Evolutionary conservation across 2,329 filamentous ascomycete genomes (phyloP).

Genomic region (Botrytis squamosa): DNA sequence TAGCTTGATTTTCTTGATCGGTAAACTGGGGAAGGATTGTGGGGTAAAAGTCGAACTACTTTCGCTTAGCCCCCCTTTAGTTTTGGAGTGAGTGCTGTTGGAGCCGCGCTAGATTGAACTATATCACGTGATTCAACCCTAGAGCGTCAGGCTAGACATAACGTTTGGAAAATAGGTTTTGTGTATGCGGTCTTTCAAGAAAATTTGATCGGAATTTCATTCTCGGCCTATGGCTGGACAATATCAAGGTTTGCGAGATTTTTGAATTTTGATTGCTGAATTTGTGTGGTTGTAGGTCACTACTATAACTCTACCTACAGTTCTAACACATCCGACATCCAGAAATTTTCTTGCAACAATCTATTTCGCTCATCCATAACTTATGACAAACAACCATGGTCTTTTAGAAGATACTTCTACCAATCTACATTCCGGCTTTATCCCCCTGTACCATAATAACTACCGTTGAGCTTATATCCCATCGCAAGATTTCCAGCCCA

Average conservation of each 20-base stretch:
- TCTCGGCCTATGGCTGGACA: background rate
- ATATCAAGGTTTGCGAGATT: background rate
- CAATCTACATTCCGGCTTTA: background rate
- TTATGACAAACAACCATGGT: fast-evolving
- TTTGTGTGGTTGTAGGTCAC: background rate
- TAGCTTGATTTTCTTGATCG: background rate
- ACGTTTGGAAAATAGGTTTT: fast-evolving
- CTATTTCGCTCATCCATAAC: background rate
- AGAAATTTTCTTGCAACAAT: background rate
- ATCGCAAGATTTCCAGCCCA: background rate
- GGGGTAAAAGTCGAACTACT: background rate
- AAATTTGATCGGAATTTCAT: background rate
- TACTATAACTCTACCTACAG: background rate
- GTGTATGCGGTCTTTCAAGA: background rate
- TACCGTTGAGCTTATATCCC: background rate
- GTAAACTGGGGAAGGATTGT: background rate
- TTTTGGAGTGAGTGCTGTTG: too few relatives aligned
- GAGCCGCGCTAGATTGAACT: background rate
- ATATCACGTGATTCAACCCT: background rate
- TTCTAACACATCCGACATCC: background rate
- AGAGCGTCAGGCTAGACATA: too few relatives aligned
- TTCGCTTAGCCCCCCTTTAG: background rate
- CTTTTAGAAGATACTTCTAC: background rate
- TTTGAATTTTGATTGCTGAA: background rate
- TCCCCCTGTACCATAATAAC: background rate